phyloP scores from a whole-genome alignment of 176 grass and related monocot genomes.

The Echinochloa phyllopogon region DNA sequence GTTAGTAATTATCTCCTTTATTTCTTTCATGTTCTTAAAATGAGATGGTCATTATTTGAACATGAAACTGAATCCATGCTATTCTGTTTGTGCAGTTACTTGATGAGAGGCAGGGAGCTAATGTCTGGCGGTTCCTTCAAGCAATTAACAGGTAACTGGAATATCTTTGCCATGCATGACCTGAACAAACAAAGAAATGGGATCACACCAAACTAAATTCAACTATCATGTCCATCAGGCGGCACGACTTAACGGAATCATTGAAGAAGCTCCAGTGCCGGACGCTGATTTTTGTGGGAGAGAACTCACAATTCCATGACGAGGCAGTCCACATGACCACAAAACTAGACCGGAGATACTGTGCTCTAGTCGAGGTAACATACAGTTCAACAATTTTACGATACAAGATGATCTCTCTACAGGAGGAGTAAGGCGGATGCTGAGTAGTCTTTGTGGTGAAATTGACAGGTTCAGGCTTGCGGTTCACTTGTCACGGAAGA shows the following conservation, averaged over 20 bases:
- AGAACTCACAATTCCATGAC: conserved; percentile 76
- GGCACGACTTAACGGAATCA: conserved; percentile 76
- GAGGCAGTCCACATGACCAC: conserved; percentile 86
- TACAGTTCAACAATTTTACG: not conserved
- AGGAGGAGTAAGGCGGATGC: not conserved
- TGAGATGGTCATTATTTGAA: not conserved
- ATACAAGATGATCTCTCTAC: not conserved
- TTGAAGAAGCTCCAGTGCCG: conserved; percentile 83
- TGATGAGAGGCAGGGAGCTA: conserved; percentile 74
- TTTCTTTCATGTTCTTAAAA: conserved; percentile 9
- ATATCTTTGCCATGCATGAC: not conserved
- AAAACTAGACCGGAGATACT: conserved; percentile 74
- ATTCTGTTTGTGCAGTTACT: conserved; percentile 73
- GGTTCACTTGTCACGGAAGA: conserved; percentile 91
- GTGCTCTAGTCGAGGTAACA: conserved; percentile 86
- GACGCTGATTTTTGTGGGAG: conserved; percentile 93
- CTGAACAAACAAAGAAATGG: not conserved
- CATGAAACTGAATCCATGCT: not conserved
- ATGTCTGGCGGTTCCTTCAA: conserved; percentile 92
- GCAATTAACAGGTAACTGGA: conserved; percentile 69
- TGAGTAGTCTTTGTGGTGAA: conserved; percentile 3
- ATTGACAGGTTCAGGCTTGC: conserved; percentile 87
- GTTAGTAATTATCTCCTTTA: conserved; percentile 53
- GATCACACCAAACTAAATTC: not conserved
- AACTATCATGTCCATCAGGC: conserved; percentile 49